Percentiles rank a stretch among this genome's conserved stretches.
These are phyloP conservation scores for Pyrenopolyporus hunteri DNA, from an alignment of 495 filamentous ascomycete genomes.

Conservation along the genomic window DNA sequence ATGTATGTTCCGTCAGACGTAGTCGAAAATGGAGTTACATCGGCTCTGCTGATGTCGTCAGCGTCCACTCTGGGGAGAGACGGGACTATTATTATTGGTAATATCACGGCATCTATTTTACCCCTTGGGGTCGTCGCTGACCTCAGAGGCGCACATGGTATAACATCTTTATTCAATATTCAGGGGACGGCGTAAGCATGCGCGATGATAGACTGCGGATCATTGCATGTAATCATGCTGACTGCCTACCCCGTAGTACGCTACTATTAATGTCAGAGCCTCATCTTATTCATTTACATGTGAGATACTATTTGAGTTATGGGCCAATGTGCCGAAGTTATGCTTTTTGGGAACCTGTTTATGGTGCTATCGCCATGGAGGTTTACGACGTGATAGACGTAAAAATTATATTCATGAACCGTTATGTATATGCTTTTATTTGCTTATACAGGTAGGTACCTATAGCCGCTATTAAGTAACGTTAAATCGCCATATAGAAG, in stretches of 20 bases:
- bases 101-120: background rate
- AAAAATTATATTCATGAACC: too few relatives aligned
- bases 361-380: too few relatives aligned
- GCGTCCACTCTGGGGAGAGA: background rate
- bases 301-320: background rate
- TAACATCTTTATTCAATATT: background rate
- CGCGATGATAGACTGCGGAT: background rate
- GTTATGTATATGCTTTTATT: too few relatives aligned
- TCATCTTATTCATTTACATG: background rate
- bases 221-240: slow-evolving; percentile 9
- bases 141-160: slow-evolving; percentile 3
- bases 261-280: slow-evolving; percentile 2
- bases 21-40: background rate
- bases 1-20: background rate
- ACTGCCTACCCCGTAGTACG: background rate
- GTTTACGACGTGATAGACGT: too few relatives aligned
- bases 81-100: slow-evolving; percentile 6
- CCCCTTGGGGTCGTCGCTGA: slow-evolving; percentile 2
- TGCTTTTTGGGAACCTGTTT: background rate
- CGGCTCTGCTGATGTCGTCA: slow-evolving; percentile 8
- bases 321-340: background rate
- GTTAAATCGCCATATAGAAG: too few relatives aligned
- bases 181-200: background rate
- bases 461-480: too few relatives aligned
- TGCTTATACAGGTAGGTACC: too few relatives aligned